Base-by-base conservation (phyloP, 805 yeast species). In the Lachancea meyersii region DNA sequence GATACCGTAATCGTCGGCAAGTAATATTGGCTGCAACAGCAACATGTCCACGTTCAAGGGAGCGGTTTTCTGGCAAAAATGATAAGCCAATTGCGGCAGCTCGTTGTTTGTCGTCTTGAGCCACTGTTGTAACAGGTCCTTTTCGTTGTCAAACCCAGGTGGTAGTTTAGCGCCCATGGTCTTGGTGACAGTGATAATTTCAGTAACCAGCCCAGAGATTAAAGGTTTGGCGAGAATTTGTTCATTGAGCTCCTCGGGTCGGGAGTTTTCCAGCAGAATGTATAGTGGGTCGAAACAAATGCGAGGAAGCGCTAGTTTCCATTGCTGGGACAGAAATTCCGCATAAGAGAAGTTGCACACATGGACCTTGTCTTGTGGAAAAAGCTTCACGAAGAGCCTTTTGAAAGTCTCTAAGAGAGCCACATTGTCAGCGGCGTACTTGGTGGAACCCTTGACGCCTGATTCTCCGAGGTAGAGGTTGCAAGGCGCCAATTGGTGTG, bases 181-280 rank as follows among this genome's bases (percentile, higher is more conserved):
- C 60, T 80, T 82, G 48, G 83, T 76, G 40, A 89, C 79, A 24
- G 80, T 78, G 49, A 79, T 71, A 31, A 86, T 65, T 67, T 89
- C 97, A 40, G 75, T 72, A 45, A 86, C 77, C 36, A 87, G 67
- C 2, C 97, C 97, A 16, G 86, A 75, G 18, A 86, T 72, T 47
- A 89, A 70, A 8, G 96, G 97, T 59, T 86, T 86, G 22, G 94
- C 91, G 47, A 88, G 69, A 35, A 87, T 82, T 60, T 85, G 86
- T 30, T 71, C 66, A 26, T 72, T 67, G 40, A 89, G 69, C 40
- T 72, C 63, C 28, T 64, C 66, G 1, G 94, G 87, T 49, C 67
- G 71, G 4, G 82, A 77, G 45, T 76, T 74, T 62, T 87, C 96
- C 54, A 89, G 79, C 9, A 86, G 55, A 19, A 88, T 72, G 26